Base-by-base conservation (phyloP, 805 yeast species). In the Monosporozyma yasuniensis region DNA sequence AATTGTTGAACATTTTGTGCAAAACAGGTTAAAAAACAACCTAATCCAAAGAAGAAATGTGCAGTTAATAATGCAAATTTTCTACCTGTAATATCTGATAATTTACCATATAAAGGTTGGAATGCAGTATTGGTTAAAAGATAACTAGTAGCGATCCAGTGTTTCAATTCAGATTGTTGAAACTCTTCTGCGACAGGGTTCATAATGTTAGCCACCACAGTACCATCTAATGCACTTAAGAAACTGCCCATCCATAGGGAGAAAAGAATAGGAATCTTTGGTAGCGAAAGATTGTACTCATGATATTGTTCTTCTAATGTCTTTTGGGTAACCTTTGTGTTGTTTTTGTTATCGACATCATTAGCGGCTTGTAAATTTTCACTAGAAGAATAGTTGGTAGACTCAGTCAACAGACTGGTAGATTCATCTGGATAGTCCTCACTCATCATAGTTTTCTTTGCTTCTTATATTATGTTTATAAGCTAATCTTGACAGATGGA, bases 141-240 rank as follows among this genome's bases (percentile, higher is more conserved):
- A 46, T 80, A 78, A 21, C 84, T 74, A 0, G 86, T 79, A 3
- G 84, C 84, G 5, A 84, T 81, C 85, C 86, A 81, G n/a, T 79
- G 71, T 18, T 75, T 70, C 52, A 67, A 61, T 46, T 74, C 71
- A 1, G 78, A 72, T 37, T 75, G 77, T 44, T 72, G 62, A 60
- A 78, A 73, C 42, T 75, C 74, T 25, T 74, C 72, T 5, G 77
- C 75, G 12, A 75, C 74, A 8, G 69, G 65, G 46, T 71, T 70
- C 66, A 76, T 71, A n/a, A 76, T 72, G 46, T 75, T 73, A 10
- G 78, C 73, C 6, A 75, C 78, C 27, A 74, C 70, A 2, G 79
- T 73, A 32, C 74, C 63, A 53, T 75, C 78, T 10, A 75, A 56
- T 0, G 78, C 72, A 25, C 76, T 69, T 18, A 75, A 54, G 50